phyloP scores from a whole-genome alignment of 2,329 filamentous ascomycete genomes.

The Ilyonectria mors-panacis region DNA sequence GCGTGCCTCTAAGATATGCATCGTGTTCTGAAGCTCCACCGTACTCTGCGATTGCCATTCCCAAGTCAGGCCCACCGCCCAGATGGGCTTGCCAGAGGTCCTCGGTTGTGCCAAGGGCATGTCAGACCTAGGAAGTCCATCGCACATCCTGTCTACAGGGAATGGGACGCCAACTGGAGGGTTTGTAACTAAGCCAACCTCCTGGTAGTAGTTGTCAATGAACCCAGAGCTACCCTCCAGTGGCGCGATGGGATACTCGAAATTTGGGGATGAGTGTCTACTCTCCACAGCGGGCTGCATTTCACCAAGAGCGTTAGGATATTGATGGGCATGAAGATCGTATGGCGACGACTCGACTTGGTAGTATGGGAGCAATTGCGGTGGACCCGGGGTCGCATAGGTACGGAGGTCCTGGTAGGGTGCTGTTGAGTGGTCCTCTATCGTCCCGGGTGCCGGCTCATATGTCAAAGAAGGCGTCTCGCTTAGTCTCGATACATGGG shows the following conservation, averaged over 20 bases:
- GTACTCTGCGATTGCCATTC: conserved; percentile 29
- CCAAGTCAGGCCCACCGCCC: conserved; percentile 26
- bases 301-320: conserved; percentile 14
- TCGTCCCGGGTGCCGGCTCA: conserved; percentile 24
- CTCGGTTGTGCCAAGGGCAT: conserved; percentile 23
- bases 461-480: conserved; percentile 37
- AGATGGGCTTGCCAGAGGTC: conserved; percentile 32
- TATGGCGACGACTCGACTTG: conserved; percentile 35
- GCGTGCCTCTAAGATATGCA: conserved; percentile 51
- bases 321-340: conserved; percentile 30
- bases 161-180: conserved; percentile 27
- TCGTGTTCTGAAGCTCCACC: conserved; percentile 42
- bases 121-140: conserved; percentile 27
- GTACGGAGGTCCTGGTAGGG: conserved; percentile 36
- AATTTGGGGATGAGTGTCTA: conserved; percentile 40
- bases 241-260: conserved; percentile 35
- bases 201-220: conserved; percentile 27
- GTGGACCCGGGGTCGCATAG: conserved; percentile 31
- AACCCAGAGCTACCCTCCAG: conserved; percentile 26
- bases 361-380: conserved; percentile 33
- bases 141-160: conserved; percentile 20
- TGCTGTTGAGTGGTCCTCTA: conserved; percentile 20
- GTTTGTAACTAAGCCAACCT: neutral
- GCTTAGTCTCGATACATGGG: conserved; percentile 37
- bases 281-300: conserved; percentile 34